Percentiles rank a stretch among this genome's conserved stretches.
These are phyloP conservation scores for Pseudomassariella vexata DNA, from an alignment of 2,329 filamentous ascomycete species.

Conservation along the genomic window DNA sequence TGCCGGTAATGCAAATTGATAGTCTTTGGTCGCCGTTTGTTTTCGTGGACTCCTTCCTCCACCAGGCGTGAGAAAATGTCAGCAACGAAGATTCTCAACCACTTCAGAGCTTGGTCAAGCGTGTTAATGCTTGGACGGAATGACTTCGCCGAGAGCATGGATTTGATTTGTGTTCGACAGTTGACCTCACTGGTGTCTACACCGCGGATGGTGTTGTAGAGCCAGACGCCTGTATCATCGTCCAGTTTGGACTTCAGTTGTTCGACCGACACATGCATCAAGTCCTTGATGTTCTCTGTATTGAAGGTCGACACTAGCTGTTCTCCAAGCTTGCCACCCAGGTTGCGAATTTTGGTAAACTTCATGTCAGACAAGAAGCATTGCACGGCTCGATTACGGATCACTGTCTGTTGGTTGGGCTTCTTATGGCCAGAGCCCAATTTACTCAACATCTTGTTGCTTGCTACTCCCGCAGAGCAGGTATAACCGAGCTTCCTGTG, in stretches of 20 bases:
- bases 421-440: conserved; percentile 88
- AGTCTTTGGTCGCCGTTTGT: conserved; percentile 78
- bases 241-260: conserved; percentile 73
- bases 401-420: conserved; percentile 89
- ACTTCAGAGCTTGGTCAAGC: conserved; percentile 71
- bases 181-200: conserved; percentile 86
- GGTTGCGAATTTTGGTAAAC: conserved; percentile 87
- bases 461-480: conserved; percentile 82
- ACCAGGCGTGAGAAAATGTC: conserved; percentile 88
- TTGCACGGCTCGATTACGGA: conserved; percentile 75
- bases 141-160: conserved; percentile 94
- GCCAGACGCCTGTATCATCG: conserved; percentile 79
- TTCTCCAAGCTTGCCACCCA: conserved; percentile 93
- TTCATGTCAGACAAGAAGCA: conserved; percentile 81
- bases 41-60: conserved; percentile 84
- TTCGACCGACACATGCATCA: conserved; percentile 67
- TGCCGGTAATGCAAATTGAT: conserved; percentile 81
- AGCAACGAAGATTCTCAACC: conserved; percentile 85
- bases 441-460: conserved; percentile 94
- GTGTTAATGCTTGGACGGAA: conserved; percentile 80
- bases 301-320: conserved; percentile 76
- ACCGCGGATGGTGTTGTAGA: conserved; percentile 79
- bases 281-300: conserved; percentile 72
- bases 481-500: conserved; percentile 74
- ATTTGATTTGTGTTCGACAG: conserved; percentile 87